phyloP scores from a whole-genome alignment of 495 filamentous ascomycete species.

The Penicillium robsamsonii region DNA sequence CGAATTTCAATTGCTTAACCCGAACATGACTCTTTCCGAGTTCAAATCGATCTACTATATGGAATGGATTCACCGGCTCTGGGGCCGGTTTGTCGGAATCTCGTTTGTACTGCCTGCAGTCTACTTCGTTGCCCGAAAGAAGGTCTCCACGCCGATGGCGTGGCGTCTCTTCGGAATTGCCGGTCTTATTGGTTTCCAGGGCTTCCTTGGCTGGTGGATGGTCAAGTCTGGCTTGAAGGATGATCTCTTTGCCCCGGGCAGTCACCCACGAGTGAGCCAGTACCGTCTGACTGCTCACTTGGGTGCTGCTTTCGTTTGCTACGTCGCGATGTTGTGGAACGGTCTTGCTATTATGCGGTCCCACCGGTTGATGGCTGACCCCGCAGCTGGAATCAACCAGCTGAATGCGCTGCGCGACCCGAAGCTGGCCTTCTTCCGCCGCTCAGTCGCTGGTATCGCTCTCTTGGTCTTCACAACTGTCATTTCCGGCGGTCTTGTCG shows the following conservation, averaged over 20 bases:
- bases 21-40: conserved; percentile 84
- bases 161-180: conserved; percentile 76
- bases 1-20: conserved; percentile 86
- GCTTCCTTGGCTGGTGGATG: conserved; percentile 99
- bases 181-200: conserved; percentile 89
- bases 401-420: conserved; percentile 62
- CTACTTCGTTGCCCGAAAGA: conserved; percentile 82
- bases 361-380: conserved; percentile 62
- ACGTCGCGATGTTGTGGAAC: conserved; percentile 90
- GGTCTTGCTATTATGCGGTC: conserved; percentile 81
- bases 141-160: conserved; percentile 77
- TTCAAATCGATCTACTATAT: conserved; percentile 99
- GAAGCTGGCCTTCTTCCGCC: conserved; percentile 66
- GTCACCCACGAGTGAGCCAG: conserved; percentile 88
- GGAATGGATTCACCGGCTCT: conserved; percentile 97
- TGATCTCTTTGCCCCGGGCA: conserved; percentile 86
- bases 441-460: conserved; percentile 68
- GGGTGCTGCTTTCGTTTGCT: conserved; percentile 84
- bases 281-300: conserved; percentile 90
- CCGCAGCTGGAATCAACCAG: conserved; percentile 51
- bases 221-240: conserved; percentile 93
- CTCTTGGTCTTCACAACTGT: conserved; percentile 82
- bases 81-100: conserved; percentile 90
- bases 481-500: conserved; percentile 90
- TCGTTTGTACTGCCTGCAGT: conserved; percentile 82